phyloP scores from a whole-genome alignment of 1,139 yeast species.

The Geotrichum fermentans region DNA sequence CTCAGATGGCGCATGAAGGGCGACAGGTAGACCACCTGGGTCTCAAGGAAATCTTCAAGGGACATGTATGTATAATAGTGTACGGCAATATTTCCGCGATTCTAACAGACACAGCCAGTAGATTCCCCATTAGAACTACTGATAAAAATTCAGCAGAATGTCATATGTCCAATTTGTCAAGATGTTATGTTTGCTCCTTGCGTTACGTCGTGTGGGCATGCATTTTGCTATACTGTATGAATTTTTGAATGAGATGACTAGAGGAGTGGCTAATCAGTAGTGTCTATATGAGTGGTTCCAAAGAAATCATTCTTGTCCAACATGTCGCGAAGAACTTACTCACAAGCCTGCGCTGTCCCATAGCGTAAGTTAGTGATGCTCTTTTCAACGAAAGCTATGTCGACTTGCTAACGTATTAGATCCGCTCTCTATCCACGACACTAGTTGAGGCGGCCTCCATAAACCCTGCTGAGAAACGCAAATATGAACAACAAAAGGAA shows the following conservation, averaged over 20 bases:
- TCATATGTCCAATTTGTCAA: conserved; percentile 37
- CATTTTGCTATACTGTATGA: conserved; percentile 34
- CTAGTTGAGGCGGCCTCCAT: conserved; percentile 19
- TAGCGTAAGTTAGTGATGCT: conserved; percentile 16
- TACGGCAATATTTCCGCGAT: no score
- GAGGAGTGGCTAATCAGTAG: conserved; percentile 21
- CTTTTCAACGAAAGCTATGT: background rate
- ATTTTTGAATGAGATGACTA: no score
- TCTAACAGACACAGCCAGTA: background rate
- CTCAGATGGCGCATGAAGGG: conserved; percentile 10
- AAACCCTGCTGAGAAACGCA: conserved; percentile 14
- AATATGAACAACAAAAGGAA: conserved; percentile 17
- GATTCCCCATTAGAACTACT: conserved; percentile 20
- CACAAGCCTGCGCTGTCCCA: conserved; percentile 26
- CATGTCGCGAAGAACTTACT: conserved; percentile 26
- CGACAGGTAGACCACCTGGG: conserved; percentile 9
- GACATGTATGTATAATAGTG: background rate
- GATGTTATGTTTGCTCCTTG: conserved; percentile 35
- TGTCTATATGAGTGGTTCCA: conserved; percentile 32
- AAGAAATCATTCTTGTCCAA: conserved; percentile 29
- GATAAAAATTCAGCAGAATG: conserved; percentile 24
- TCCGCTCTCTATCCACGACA: conserved; percentile 13
- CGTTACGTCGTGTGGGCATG: conserved; percentile 37
- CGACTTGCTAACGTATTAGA: conserved; percentile 9
- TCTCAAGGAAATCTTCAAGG: background rate